These are phyloP conservation scores for Ophiostoma himal-ulmi DNA, from an alignment of 2,329 filamentous ascomycete genomes.

Conservation along the genomic window DNA sequence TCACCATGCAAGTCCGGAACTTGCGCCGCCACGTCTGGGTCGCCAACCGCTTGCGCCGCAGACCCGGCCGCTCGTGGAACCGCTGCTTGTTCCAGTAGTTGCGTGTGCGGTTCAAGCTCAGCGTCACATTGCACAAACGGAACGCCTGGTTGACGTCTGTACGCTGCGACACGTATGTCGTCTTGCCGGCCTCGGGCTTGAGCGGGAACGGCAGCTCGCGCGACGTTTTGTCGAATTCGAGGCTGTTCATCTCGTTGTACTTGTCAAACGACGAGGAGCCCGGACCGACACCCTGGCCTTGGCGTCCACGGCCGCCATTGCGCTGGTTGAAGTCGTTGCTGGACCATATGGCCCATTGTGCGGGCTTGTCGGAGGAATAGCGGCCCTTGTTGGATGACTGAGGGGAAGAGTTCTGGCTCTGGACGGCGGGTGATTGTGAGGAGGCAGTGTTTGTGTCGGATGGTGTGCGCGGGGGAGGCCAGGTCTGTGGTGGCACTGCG, in stretches of 20 bases:
- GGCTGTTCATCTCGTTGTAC: slow-evolving; percentile 6
- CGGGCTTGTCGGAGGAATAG: slow-evolving; percentile 24
- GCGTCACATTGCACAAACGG: slow-evolving; percentile 36
- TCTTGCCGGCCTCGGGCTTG: slow-evolving; percentile 41
- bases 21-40: slow-evolving; percentile 62
- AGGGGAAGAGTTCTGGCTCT: background rate
- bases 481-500: slow-evolving; percentile 9
- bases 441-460: background rate
- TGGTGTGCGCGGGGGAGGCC: slow-evolving; percentile 17
- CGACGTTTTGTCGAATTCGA: background rate
- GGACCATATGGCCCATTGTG: slow-evolving; percentile 25
- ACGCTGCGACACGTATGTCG: slow-evolving; percentile 38
- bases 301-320: background rate
- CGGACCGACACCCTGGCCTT: background rate
- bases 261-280: background rate
- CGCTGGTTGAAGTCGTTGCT: slow-evolving; percentile 27
- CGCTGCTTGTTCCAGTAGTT: slow-evolving; percentile 53
- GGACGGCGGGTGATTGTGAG: background rate
- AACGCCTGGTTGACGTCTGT: slow-evolving; percentile 45
- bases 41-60: slow-evolving; percentile 70
- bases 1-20: slow-evolving; percentile 64
- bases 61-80: slow-evolving; percentile 68
- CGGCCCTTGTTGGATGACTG: slow-evolving; percentile 13
- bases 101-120: slow-evolving; percentile 51
- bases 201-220: slow-evolving; percentile 32